Percentiles rank a stretch among this genome's conserved stretches.
These are phyloP conservation scores for Geoglossum glabrum DNA, from an alignment of 495 filamentous ascomycete genomes.

Conservation along the genomic window DNA sequence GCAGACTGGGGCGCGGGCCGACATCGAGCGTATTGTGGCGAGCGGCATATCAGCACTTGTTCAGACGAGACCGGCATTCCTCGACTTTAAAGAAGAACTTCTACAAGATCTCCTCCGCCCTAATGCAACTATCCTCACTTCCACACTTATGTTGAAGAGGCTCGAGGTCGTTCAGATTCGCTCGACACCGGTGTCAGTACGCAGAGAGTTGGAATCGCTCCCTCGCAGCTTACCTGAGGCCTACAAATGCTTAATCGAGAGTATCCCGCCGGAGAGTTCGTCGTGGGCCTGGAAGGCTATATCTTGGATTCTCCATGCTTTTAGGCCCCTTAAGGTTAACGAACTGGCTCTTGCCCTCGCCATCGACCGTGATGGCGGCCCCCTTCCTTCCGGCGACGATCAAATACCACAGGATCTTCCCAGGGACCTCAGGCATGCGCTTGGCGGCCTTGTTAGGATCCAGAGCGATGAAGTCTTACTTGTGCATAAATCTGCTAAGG, in stretches of 20 bases:
- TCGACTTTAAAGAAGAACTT: background rate
- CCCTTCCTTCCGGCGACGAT: background rate
- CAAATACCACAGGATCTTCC: background rate
- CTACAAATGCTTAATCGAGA: background rate
- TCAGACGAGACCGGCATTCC: background rate
- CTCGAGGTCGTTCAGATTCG: background rate
- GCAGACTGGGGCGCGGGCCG: background rate
- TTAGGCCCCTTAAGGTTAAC: background rate
- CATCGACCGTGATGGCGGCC: background rate
- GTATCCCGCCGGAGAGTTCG: background rate
- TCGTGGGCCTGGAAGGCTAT: background rate
- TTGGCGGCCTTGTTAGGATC: background rate
- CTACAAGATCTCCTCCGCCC: background rate
- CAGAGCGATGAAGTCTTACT: background rate
- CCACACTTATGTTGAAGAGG: background rate
- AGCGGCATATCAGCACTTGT: background rate
- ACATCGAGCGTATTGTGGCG: background rate
- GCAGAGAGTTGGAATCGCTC: background rate
- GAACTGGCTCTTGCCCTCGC: background rate
- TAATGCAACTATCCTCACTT: background rate
- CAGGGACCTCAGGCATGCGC: background rate
- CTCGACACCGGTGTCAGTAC: background rate
- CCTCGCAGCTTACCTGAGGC: background rate
- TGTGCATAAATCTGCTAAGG: background rate
- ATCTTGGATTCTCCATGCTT: background rate